These are phyloP conservation scores for Mangifera indica DNA, from an alignment of 345 rosid genomes.

Conservation along the genomic window DNA sequence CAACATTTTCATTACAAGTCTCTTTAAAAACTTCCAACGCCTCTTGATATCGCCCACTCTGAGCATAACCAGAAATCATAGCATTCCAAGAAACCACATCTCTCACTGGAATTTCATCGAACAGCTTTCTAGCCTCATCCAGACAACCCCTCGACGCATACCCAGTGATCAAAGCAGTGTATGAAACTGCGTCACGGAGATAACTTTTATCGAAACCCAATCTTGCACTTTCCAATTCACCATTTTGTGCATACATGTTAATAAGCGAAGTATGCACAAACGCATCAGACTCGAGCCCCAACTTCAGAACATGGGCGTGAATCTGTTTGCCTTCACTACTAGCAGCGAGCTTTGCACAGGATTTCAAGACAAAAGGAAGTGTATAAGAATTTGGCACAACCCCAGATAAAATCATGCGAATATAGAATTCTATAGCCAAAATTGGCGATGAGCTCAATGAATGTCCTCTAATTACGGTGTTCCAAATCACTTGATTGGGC, in stretches of 20 bases:
- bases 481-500: slow-evolving; percentile 65
- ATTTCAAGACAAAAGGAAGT: slow-evolving; percentile 65
- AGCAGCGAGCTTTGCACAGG: slow-evolving; percentile 43
- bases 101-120: slow-evolving; percentile 58
- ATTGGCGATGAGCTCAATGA: slow-evolving; percentile 45
- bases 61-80: slow-evolving; percentile 49
- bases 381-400: slow-evolving; percentile 51
- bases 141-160: slow-evolving; percentile 37
- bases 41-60: slow-evolving; percentile 43
- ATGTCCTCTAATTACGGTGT: slow-evolving; percentile 56
- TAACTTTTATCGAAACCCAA: slow-evolving; percentile 53
- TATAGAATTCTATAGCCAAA: slow-evolving; percentile 44
- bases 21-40: slow-evolving; percentile 28
- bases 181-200: slow-evolving; percentile 39
- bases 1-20: too few relatives aligned
- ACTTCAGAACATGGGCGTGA: slow-evolving; percentile 57
- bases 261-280: slow-evolving; percentile 68
- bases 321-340: slow-evolving; percentile 52
- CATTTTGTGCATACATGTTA: slow-evolving; percentile 52
- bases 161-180: slow-evolving; percentile 57
- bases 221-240: slow-evolving; percentile 42
- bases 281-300: slow-evolving; percentile 48
- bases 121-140: slow-evolving; percentile 41
- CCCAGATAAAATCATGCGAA: slow-evolving; percentile 51
- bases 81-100: slow-evolving; percentile 64